Base-by-base conservation (phyloP, 805 yeast genomes). In the Candida jianshihensis region DNA sequence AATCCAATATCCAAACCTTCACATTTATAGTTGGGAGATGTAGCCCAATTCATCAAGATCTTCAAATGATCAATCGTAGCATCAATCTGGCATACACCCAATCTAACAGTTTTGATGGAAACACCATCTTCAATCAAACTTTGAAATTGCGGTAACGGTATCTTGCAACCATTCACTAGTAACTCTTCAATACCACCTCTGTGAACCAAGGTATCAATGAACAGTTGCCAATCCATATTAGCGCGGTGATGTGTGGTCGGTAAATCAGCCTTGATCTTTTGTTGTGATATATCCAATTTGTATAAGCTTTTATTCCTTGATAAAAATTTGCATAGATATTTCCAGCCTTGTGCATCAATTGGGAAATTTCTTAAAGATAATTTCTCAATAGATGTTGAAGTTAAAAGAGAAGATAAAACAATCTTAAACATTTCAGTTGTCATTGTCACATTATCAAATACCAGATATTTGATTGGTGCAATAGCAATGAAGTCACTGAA, bases 401-500 rank as follows among this genome's bases (percentile, higher is more conserved):
- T 73, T 24, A 76, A 64, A 52, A 90, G 60, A 0, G 96, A 78
- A 20, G 82, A 65, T 22, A 89, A 61, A n/a, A 90, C 56, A 18
- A 81, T 75, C 46, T 77, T 69, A 39, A 88, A 70, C 86, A 88
- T 90, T 38, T 81, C 88, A 16, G 73, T 68, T 1, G 89, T 72
- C 36, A 90, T 59, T 6, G 73, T 61, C 15, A 84, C 88, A 27
- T 92, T 90, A 60, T 89, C 97, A 38, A 90, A 68, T 0, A 83
- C 70, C 4, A 90, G 61, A 42, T 81, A 75, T 31, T 78, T 72
- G 22, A 89, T 73, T 0, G 96, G 96, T 0, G 90, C 92, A 39
- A 88, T 79, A 28, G 95, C 64, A 30, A 88, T 66, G 49, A 89
- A 90, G 59, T 89, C 97, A 11, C 94, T 76, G 57, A 90, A 86